These are phyloP conservation scores for Austroboletus novae-zelandiae DNA, from an alignment of 1,284 basidiomycete species.

Conservation along the genomic window DNA sequence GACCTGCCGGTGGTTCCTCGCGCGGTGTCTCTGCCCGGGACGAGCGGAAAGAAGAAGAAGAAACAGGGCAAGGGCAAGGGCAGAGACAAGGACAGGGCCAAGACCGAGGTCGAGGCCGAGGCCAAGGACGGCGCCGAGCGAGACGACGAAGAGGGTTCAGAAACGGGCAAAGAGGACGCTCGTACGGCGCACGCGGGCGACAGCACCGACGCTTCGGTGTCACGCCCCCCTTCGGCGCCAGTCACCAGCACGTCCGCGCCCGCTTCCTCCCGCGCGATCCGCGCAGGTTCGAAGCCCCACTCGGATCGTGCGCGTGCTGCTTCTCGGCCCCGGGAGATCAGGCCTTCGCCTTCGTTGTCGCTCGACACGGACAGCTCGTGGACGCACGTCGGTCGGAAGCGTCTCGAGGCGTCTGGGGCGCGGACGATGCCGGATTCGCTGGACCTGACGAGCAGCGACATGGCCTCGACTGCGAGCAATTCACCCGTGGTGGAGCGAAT, in stretches of 20 bases:
- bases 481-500: conserved; percentile 49
- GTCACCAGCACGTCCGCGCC: neutral
- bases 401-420: conserved; percentile 4
- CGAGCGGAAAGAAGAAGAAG: conserved; percentile 35
- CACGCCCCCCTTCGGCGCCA: conserved; percentile 2
- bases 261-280: neutral
- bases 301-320: neutral
- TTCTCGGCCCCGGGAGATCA: conserved; percentile 3
- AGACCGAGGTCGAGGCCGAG: neutral
- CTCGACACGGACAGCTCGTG: conserved; percentile 44
- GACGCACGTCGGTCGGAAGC: conserved; percentile 46
- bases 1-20: neutral
- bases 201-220: conserved; percentile 16
- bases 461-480: conserved; percentile 51
- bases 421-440: conserved; percentile 19
- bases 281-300: no score
- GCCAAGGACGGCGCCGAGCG: conserved; percentile 19
- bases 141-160: conserved; percentile 13
- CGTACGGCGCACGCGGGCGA: conserved; percentile 1
- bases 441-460: conserved; percentile 50
- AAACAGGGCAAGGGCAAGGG: neutral
- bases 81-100: conserved; percentile 20
- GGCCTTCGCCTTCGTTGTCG: conserved; percentile 15
- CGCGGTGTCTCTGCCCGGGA: conserved; percentile 39
- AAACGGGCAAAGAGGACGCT: conserved; percentile 11